A percentile compares a stretch with the other conserved stretches of the same genome.
phyloP scores from a whole-genome alignment of 192 early-diverging fungal species.

The Coemansia guatemalensis region DNA sequence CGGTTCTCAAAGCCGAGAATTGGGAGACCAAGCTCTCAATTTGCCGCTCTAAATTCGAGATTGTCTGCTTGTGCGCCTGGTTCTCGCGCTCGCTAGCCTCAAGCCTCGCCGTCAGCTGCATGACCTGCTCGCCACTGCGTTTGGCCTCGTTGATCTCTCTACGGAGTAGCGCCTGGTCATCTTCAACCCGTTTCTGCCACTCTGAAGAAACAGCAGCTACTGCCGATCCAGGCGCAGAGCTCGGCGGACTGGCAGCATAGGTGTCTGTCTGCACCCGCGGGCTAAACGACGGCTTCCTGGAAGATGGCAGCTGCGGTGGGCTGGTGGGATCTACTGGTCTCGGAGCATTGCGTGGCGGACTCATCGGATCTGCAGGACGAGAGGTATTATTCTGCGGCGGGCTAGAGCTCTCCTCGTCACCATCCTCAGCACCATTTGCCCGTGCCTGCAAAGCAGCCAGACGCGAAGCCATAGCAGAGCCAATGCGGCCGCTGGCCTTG shows the following conservation, averaged over 20 bases:
- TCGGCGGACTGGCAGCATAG: not conserved
- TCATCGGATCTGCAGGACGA: not conserved
- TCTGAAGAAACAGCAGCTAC: constrained; percentile 19
- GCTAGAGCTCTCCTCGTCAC: constrained; percentile 5
- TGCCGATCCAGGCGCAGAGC: not conserved
- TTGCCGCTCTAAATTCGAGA: constrained; percentile 30
- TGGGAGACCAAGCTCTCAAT: constrained; percentile 27
- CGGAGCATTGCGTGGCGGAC: not conserved
- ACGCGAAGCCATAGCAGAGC: constrained; percentile 49
- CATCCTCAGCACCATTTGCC: constrained; percentile 24
- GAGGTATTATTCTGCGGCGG: not conserved
- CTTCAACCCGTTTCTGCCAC: constrained; percentile 47
- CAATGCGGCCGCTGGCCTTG: constrained; percentile 44
- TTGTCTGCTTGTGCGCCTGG: constrained; percentile 33
- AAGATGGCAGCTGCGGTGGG: constrained; percentile 13
- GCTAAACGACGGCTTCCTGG: constrained; percentile 30
- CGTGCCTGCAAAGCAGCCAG: constrained; percentile 50
- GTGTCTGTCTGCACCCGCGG: constrained; percentile 7
- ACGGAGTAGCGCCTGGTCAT: constrained; percentile 39
- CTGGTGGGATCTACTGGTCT: not conserved
- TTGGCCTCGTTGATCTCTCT: constrained; percentile 21
- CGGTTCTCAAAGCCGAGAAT: constrained; percentile 19
- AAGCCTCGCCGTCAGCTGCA: constrained; percentile 26
- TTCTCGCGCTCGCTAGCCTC: constrained; percentile 36
- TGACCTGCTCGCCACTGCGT: constrained; percentile 19